Evolutionary conservation across 2,329 filamentous ascomycete species (phyloP).

Genomic region (Phialemonium atrogriseum): DNA sequence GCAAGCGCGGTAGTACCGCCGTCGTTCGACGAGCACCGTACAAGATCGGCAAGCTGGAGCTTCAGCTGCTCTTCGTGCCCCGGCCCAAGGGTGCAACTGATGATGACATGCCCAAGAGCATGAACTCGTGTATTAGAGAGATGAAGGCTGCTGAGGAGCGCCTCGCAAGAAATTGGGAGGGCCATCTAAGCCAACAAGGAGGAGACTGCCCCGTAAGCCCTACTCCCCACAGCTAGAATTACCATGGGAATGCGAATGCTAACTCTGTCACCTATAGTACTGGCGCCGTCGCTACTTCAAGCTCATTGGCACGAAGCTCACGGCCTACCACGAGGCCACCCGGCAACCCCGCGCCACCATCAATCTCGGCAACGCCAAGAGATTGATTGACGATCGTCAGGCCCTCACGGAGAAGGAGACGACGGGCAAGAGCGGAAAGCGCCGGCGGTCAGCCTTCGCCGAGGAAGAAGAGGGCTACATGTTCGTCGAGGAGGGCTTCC

Average conservation of each 20-base stretch:
- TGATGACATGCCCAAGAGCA: conserved; percentile 98
- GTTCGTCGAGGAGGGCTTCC: conserved; percentile 99
- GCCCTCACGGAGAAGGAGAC: conserved; percentile 78
- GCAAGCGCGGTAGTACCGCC: conserved; percentile 68
- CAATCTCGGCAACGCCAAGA: conserved; percentile 86
- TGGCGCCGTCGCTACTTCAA: conserved; percentile 98
- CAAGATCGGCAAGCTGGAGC: conserved; percentile 86
- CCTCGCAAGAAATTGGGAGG: conserved; percentile 72
- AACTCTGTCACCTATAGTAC: conserved; percentile 51
- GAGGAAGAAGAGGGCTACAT: conserved; percentile 99
- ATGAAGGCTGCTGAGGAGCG: conserved; percentile 83
- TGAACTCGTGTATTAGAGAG: conserved; percentile 93
- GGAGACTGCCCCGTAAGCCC: conserved; percentile 86
- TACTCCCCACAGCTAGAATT: not conserved
- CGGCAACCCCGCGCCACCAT: conserved; percentile 94
- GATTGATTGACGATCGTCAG: conserved; percentile 86
- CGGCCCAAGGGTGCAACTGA: conserved; percentile 80
- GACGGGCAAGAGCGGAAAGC: conserved; percentile 64
- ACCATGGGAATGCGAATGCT: conserved; percentile 17
- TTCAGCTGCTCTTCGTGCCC: conserved; percentile 91
- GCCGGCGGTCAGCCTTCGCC: conserved; percentile 89
- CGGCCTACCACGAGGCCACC: conserved; percentile 92
- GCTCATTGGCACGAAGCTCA: conserved; percentile 81
- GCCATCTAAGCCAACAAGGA: conserved; percentile 88
- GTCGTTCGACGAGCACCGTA: conserved; percentile 86